Percentiles rank a stretch among this genome's conserved stretches.
Conservation (phyloP, 768 basidiomycete genomes). For the Boletus insuetus region DNA sequence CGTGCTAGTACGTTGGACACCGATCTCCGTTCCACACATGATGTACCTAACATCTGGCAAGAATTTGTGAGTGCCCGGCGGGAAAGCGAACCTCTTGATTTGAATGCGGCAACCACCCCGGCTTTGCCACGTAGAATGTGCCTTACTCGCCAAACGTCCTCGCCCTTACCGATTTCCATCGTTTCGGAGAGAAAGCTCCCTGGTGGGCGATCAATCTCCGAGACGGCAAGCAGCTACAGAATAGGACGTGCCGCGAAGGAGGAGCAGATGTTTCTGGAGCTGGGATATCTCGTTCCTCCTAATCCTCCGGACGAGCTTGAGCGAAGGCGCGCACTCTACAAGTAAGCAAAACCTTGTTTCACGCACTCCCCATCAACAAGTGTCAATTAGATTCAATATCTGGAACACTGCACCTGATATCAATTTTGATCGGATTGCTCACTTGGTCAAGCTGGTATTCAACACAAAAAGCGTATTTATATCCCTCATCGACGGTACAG, state of each 20-base stretch:
- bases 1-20: slow-evolving; percentile 22
- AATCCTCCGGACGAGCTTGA: slow-evolving; percentile 83
- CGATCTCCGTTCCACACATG: slow-evolving; percentile 6
- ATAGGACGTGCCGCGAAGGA: slow-evolving; percentile 58
- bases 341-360: slow-evolving; percentile 41
- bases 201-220: slow-evolving; percentile 32
- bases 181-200: slow-evolving; percentile 31
- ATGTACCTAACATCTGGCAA: slow-evolving; percentile 26
- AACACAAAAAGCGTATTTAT: slow-evolving; percentile 84
- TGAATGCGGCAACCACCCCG: slow-evolving; percentile 39
- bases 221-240: slow-evolving; percentile 34
- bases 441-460: slow-evolving; percentile 91
- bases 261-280: slow-evolving; percentile 60
- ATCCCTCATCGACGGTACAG: slow-evolving; percentile 77
- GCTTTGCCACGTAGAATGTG: slow-evolving; percentile 50
- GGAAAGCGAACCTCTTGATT: slow-evolving; percentile 29
- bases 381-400: slow-evolving; percentile 74
- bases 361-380: neutral
- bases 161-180: slow-evolving; percentile 52
- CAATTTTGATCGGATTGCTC: slow-evolving; percentile 93
- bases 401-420: slow-evolving; percentile 82
- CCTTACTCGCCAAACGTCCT: slow-evolving; percentile 61
- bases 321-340: slow-evolving; percentile 80
- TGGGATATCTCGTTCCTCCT: slow-evolving; percentile 76
- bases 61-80: slow-evolving; percentile 26